phyloP scores from a whole-genome alignment of 2,329 filamentous ascomycete species.

The Fonsecaea pugnacius region DNA sequence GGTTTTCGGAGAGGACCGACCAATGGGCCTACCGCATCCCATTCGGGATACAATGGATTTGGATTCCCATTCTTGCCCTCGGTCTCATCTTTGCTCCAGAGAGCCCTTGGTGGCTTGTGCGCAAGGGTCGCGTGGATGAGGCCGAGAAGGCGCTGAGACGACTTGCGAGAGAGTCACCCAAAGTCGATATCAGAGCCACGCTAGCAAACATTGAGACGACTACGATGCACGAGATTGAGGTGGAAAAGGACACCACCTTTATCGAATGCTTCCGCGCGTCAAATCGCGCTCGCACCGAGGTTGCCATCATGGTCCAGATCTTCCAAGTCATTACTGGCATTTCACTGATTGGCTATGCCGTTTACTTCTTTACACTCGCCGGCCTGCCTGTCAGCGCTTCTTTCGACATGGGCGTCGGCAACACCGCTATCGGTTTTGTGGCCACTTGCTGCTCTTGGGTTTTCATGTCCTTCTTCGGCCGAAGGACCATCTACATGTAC shows the following conservation, averaged over 20 bases:
- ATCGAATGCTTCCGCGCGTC: conserved; percentile 81
- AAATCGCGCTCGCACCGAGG: conserved; percentile 79
- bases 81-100: conserved; percentile 49
- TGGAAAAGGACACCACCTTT: conserved; percentile 57
- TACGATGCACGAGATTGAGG: conserved; percentile 56
- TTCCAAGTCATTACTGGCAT: conserved; percentile 57
- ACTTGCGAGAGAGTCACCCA: conserved; percentile 49
- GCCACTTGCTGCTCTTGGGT: conserved; percentile 58
- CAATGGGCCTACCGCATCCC: conserved; percentile 47
- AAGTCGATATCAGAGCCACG: conserved; percentile 34
- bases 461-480: conserved; percentile 64
- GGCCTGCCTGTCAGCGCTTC: conserved; percentile 43
- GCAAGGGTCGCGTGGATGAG: conserved; percentile 42
- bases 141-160: conserved; percentile 48
- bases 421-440: conserved; percentile 49
- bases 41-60: conserved; percentile 55
- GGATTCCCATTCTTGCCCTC: conserved; percentile 51
- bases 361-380: conserved; percentile 57
- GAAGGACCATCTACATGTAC: conserved; percentile 39
- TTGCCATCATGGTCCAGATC: conserved; percentile 67
- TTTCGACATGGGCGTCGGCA: conserved; percentile 55
- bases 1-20: conserved; percentile 39
- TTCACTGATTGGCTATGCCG: conserved; percentile 61
- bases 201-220: conserved; percentile 48
- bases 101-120: conserved; percentile 47